phyloP scores from a whole-genome alignment of 2,329 filamentous ascomycete species.

The Mycocentrospora acerina region DNA sequence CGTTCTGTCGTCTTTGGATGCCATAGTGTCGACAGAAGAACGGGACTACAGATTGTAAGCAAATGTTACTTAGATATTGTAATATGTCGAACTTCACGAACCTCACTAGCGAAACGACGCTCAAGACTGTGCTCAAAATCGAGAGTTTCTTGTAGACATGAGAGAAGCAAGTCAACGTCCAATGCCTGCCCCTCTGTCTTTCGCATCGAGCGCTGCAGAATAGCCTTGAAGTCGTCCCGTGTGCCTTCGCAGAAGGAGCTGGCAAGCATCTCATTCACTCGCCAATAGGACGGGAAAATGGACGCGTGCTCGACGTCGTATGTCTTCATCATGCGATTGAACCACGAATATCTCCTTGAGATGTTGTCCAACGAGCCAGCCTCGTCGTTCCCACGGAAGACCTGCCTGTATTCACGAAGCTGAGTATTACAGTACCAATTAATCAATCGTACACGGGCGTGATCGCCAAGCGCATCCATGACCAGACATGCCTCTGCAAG shows the following conservation, averaged over 20 bases:
- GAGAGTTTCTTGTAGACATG: slow-evolving; percentile 90
- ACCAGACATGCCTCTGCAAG: slow-evolving; percentile 87
- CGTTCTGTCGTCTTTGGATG: slow-evolving; percentile 72
- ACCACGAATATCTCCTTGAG: slow-evolving; percentile 91
- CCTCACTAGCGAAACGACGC: slow-evolving; percentile 71
- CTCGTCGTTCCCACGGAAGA: slow-evolving; percentile 95
- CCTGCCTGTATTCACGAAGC: slow-evolving; percentile 89
- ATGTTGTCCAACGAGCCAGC: slow-evolving; percentile 97
- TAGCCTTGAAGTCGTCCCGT: slow-evolving; percentile 90
- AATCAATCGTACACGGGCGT: slow-evolving; percentile 76
- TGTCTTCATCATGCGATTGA: slow-evolving; percentile 90
- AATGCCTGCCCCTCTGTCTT: slow-evolving; percentile 74
- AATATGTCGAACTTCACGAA: slow-evolving; percentile 13
- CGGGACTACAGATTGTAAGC: slow-evolving; percentile 55
- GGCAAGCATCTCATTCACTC: slow-evolving; percentile 84
- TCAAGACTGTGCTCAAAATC: slow-evolving; percentile 95
- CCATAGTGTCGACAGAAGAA: slow-evolving; percentile 86
- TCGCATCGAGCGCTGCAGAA: slow-evolving; percentile 84
- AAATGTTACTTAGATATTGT: not conserved
- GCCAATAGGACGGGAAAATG: slow-evolving; percentile 87
- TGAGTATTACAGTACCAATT: slow-evolving; percentile 99
- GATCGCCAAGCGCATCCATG: slow-evolving; percentile 90
- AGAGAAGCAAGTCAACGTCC: slow-evolving; percentile 85
- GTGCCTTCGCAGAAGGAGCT: slow-evolving; percentile 95
- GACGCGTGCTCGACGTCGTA: slow-evolving; percentile 90